Percentiles rank a stretch among this genome's conserved stretches.
phyloP scores from a whole-genome alignment of 2,329 filamentous ascomycete species.

The Neofusicoccum parvum region DNA sequence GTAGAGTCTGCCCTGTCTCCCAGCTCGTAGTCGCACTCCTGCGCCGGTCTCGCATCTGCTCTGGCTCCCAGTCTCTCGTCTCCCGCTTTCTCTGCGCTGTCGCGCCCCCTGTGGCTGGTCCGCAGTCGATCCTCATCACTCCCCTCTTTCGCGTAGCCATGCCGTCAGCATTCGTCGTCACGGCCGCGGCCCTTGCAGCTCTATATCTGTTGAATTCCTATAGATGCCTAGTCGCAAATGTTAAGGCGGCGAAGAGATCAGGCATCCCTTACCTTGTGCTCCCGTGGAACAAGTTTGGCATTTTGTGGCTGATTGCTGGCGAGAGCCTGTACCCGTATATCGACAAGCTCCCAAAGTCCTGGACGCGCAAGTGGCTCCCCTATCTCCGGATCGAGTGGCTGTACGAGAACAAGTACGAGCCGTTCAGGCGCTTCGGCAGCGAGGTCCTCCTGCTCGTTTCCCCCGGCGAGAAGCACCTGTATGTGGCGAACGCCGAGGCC shows the following conservation, averaged over 20 bases:
- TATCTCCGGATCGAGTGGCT: slow-evolving; percentile 62
- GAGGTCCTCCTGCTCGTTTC: slow-evolving; percentile 68
- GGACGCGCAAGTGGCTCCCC: slow-evolving; percentile 61
- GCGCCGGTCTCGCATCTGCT: neutral
- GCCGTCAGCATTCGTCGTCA: slow-evolving; percentile 31
- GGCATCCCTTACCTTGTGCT: slow-evolving; percentile 47
- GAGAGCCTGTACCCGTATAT: slow-evolving; percentile 60
- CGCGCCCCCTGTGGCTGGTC: neutral
- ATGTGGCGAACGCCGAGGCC: slow-evolving; percentile 65
- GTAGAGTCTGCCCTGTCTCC: too few species aligned
- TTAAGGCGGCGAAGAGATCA: slow-evolving; percentile 48
- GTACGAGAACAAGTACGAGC: slow-evolving; percentile 58
- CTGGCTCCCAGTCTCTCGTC: neutral
- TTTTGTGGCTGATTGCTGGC: slow-evolving; percentile 59
- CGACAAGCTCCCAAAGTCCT: slow-evolving; percentile 55
- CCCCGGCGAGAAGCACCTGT: slow-evolving; percentile 56
- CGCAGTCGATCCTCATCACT: neutral
- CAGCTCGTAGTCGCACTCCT: neutral
- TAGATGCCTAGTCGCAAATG: slow-evolving; percentile 42
- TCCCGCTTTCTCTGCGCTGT: neutral
- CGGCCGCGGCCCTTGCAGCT: slow-evolving; percentile 33
- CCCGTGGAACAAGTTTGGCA: slow-evolving; percentile 52
- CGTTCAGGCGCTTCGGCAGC: slow-evolving; percentile 59
- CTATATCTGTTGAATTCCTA: slow-evolving; percentile 39
- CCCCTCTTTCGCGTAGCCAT: slow-evolving; percentile 24